Evolutionary conservation across 1,139 yeast species (phyloP).

Genomic region (Protomyces gravidus): DNA sequence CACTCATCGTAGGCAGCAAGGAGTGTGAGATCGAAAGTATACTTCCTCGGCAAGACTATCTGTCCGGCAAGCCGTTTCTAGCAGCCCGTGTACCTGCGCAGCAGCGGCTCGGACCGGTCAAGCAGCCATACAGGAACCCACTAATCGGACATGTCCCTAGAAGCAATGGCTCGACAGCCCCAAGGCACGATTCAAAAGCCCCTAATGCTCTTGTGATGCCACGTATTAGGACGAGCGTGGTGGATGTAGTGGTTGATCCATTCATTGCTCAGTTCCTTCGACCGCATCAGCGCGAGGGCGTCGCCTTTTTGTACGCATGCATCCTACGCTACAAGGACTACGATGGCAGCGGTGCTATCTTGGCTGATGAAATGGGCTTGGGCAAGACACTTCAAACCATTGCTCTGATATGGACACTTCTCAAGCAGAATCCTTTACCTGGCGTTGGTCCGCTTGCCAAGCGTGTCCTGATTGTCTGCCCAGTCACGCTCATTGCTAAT

Average conservation of each 20-base stretch:
- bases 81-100: not conserved
- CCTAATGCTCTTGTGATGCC: conserved; percentile 50
- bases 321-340: conserved; percentile 56
- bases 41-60: conserved; percentile 37
- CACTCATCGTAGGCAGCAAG: conserved; percentile 49
- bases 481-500: conserved; percentile 80
- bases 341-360: conserved; percentile 67
- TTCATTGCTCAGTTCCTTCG: conserved; percentile 53
- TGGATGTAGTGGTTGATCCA: conserved; percentile 71
- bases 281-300: conserved; percentile 83
- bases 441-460: conserved; percentile 46
- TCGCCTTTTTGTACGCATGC: conserved; percentile 73
- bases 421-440: conserved; percentile 61
- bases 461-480: conserved; percentile 78
- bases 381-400: conserved; percentile 92
- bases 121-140: conserved; percentile 13
- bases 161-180: conserved; percentile 30
- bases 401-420: conserved; percentile 73
- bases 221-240: conserved; percentile 37
- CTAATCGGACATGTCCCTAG: not conserved
- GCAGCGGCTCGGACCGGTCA: not conserved
- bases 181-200: conserved; percentile 46
- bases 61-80: conserved; percentile 31
- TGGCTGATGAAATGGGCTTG: conserved; percentile 97
- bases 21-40: conserved; percentile 56